A percentile compares a stretch with the other conserved stretches of the same genome.
Conservation (phyloP, 768 basidiomycete genomes). For the Xerocomellus chrysenteron region DNA sequence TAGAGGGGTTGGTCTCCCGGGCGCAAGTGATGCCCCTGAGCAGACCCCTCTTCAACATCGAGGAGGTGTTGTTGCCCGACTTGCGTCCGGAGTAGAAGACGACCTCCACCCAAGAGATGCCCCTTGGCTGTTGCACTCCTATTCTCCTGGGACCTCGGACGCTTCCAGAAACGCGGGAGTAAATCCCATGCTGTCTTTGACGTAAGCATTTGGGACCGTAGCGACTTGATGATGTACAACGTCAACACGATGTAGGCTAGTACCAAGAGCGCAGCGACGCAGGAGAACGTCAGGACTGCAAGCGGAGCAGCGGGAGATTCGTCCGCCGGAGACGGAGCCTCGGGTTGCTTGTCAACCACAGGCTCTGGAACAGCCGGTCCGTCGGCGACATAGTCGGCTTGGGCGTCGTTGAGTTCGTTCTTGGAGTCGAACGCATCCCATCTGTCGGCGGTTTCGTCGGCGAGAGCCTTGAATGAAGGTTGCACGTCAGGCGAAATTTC, state of each 20-base stretch:
- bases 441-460: slow-evolving; percentile 23
- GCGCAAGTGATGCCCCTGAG: not conserved
- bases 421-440: slow-evolving; percentile 24
- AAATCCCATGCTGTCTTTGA: slow-evolving; percentile 25
- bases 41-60: slow-evolving; percentile 2
- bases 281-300: slow-evolving; percentile 26
- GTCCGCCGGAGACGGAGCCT: not conserved
- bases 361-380: not conserved
- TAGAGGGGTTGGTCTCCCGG: slow-evolving; percentile 2
- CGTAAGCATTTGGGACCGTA: slow-evolving; percentile 19
- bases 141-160: not conserved
- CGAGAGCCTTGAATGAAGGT: slow-evolving; percentile 20
- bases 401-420: not conserved
- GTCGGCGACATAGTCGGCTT: not conserved
- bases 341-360: not conserved
- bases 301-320: slow-evolving; percentile 7
- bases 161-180: slow-evolving; percentile 18
- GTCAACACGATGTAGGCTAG: slow-evolving; percentile 20
- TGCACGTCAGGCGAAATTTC: slow-evolving; percentile 8
- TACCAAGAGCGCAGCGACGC: slow-evolving; percentile 23
- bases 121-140: not conserved
- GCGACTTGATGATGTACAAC: slow-evolving; percentile 22
- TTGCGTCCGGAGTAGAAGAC: slow-evolving; percentile 1
- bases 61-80: not conserved
- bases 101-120: not conserved